Percentiles rank a stretch among this genome's conserved stretches.
Evolutionary conservation across 2,329 filamentous ascomycete species (phyloP).

Genomic region (Venturia oleaginea): DNA sequence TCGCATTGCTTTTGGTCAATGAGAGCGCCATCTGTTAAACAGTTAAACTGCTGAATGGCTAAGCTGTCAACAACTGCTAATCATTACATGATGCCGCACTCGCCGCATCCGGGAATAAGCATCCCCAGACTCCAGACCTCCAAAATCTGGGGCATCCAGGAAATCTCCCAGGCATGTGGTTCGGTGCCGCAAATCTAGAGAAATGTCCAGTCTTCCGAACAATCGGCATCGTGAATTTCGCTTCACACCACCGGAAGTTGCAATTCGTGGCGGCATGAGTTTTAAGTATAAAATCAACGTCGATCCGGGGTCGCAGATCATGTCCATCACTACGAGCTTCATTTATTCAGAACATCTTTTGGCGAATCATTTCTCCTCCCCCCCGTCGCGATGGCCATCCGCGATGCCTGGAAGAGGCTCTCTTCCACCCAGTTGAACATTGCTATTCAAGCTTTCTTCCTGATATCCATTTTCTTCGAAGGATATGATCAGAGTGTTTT

Average conservation of each 20-base stretch:
- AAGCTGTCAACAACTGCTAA: neutral
- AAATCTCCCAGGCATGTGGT: neutral
- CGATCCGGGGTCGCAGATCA: neutral
- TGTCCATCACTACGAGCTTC: neutral
- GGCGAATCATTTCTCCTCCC: neutral
- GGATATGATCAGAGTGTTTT: conserved; percentile 28
- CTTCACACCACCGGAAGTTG: neutral
- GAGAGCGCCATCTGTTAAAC: neutral
- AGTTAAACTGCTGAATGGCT: neutral
- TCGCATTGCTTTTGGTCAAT: neutral
- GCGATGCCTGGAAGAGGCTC: neutral
- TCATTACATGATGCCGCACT: neutral
- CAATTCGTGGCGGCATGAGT: neutral
- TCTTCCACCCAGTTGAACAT: neutral
- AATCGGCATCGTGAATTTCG: neutral
- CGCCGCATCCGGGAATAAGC: neutral
- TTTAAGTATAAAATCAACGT: neutral
- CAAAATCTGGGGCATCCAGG: neutral
- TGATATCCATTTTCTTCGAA: conserved; percentile 23
- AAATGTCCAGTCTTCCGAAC: neutral
- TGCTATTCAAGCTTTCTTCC: neutral
- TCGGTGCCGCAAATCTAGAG: neutral
- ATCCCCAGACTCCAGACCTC: neutral
- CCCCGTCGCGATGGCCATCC: neutral
- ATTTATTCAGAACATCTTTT: neutral